phyloP scores from a whole-genome alignment of 805 yeast species.

The Lachancea dasiensis region DNA sequence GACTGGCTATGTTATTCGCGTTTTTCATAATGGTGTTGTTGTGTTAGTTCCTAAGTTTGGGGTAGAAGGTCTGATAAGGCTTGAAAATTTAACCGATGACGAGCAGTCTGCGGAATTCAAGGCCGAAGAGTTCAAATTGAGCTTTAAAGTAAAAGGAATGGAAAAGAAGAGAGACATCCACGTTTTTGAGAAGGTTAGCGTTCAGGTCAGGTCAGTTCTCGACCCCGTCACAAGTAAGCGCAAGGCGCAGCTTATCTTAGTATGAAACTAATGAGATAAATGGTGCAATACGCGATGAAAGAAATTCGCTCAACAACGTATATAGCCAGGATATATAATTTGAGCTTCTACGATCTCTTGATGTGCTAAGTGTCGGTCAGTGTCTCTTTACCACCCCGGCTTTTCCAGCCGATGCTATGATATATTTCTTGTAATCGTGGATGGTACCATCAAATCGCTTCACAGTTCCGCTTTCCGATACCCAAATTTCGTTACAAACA shows the following conservation, averaged over 20 bases:
- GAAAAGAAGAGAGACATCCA: slow-evolving; percentile 46
- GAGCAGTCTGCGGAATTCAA: slow-evolving; percentile 57
- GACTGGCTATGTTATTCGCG: slow-evolving; percentile 87
- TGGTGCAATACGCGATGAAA: no score
- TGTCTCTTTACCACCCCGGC: slow-evolving; percentile 92
- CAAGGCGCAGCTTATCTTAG: slow-evolving; percentile 73
- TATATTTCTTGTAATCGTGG: slow-evolving; percentile 83
- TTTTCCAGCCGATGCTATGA: slow-evolving; percentile 66
- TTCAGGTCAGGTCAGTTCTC: slow-evolving; percentile 71
- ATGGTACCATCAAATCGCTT: slow-evolving; percentile 74
- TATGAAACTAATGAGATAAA: no score
- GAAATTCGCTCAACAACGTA: no score
- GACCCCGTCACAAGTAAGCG: slow-evolving; percentile 91
- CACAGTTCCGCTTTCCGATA: slow-evolving; percentile 81
- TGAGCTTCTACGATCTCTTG: no score
- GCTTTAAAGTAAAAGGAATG: slow-evolving; percentile 43
- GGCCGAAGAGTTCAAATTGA: slow-evolving; percentile 70
- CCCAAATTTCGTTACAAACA: slow-evolving; percentile 95
- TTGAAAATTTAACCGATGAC: slow-evolving; percentile 67
- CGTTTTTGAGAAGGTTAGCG: slow-evolving; percentile 82
- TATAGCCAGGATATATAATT: no score
- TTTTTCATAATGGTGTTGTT: slow-evolving; percentile 90
- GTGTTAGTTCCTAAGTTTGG: slow-evolving; percentile 95
- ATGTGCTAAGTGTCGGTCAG: slow-evolving; percentile 28
- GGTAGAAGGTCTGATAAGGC: slow-evolving; percentile 84